These are phyloP conservation scores for Deinandra increscens DNA, from an alignment of 129 eudicot genomes.

Conservation along the genomic window DNA sequence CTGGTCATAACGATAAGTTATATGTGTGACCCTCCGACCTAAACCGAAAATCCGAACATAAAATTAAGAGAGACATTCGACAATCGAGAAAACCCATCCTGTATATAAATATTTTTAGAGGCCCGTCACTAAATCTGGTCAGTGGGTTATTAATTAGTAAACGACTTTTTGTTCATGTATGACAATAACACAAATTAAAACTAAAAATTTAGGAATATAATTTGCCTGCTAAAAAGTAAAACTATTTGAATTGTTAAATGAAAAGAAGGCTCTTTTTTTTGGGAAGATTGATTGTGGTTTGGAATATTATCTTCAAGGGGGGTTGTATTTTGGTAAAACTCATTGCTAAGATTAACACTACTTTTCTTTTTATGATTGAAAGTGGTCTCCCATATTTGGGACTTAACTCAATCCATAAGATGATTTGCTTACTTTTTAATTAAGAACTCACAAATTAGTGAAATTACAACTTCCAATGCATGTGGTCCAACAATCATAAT, in stretches of 20 bases:
- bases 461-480: slow-evolving; percentile 1
- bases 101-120: no score
- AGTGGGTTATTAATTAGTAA: no score
- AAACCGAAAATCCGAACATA: no score
- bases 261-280: not conserved
- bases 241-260: not conserved
- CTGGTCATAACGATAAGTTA: no score
- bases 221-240: not conserved
- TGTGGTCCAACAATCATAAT: not conserved
- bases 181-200: no score
- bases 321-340: not conserved
- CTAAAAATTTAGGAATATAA: not conserved
- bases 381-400: not conserved
- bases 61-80: no score
- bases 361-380: not conserved
- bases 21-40: no score
- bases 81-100: no score
- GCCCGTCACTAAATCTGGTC: no score
- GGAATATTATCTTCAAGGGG: slow-evolving; percentile 4
- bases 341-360: not conserved
- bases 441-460: not conserved
- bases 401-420: not conserved
- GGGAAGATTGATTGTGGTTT: slow-evolving; percentile 10
- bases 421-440: not conserved
- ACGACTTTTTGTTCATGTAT: no score